Base-by-base conservation (phyloP, 257 asterid genomes). In the Fraxinus americana region DNA sequence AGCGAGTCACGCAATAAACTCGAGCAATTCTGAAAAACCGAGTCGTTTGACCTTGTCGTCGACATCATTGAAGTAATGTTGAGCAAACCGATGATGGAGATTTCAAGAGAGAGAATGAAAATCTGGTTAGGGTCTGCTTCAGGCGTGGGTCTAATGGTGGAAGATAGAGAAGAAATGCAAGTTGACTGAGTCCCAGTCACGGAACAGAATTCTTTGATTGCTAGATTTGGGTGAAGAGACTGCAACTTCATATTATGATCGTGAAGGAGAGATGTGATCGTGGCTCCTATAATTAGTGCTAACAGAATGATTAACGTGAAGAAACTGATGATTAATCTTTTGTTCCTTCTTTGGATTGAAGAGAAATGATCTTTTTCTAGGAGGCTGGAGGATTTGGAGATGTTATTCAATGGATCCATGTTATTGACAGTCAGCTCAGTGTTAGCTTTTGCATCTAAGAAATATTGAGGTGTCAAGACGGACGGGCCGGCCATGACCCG, bases 251-350 rank as follows among this genome's bases (percentile, higher is more conserved):
- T 69, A 38, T 8, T 71, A 81, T 54, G 17, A 23, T 78, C 45
- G 72, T 35, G 80, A 0, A 77, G 19, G 57, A 67, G 71, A 68
- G 69, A 82, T 63, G 69, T 23, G 73, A 85, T 75, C 8, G 50
- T 57, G 27, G 72, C 79, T 21, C 85, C 86, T 30, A 80, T 80
- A 74, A 85, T 80, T 77, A 85, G 71, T 2, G 86, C 77, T 74
- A 85, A 27, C 11, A 76, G 3, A 72, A 82, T 67, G 81, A 82
- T 85, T 74, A 74, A 71, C 75, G 86, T 74, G 85, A 85, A 85
- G 77, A 82, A 57, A 32, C 36, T 19, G 81, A 78, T 0, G 75
- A 82, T 82, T 72, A 85, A 70, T 48, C 12, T 52, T 48, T 72
- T 85, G 84, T 81, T 81, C 9, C 83, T 71, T 35, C 11, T 16